Percentiles rank a stretch among this genome's conserved stretches.
Conservation (phyloP, 306 rosid genomes). For the Cucurbita moschata region DNA sequence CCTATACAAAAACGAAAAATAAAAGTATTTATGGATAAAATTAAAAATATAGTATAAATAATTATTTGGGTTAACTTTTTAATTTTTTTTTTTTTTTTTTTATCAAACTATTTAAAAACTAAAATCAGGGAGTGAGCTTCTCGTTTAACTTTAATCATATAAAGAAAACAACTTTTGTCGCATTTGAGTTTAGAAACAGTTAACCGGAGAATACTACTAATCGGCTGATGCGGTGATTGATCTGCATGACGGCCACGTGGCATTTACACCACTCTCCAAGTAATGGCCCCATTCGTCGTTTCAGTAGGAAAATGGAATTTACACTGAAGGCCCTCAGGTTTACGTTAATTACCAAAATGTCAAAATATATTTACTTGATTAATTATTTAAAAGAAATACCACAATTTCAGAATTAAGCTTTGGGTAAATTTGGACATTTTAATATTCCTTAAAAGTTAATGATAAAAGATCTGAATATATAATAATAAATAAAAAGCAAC, state of each 20-base stretch:
- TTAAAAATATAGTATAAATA: too few species aligned
- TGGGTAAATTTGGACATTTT: too few species aligned
- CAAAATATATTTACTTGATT: background rate
- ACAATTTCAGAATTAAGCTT: background rate
- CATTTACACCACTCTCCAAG: background rate
- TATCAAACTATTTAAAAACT: too few species aligned
- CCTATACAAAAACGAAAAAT: too few species aligned
- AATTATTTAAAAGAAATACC: background rate
- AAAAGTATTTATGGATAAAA: too few species aligned
- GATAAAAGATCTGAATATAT: background rate
- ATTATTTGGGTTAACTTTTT: too few species aligned
- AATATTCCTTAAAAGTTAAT: too few species aligned
- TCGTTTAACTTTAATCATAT: too few species aligned
- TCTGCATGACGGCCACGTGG: background rate
- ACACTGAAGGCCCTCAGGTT: background rate
- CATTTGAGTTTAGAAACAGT: background rate
- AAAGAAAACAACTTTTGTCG: background rate
- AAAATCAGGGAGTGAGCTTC: too few species aligned
- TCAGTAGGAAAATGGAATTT: background rate
- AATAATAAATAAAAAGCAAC: background rate
- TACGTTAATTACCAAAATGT: background rate
- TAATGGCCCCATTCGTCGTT: background rate
- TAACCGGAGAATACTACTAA: background rate
- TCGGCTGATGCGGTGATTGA: background rate
- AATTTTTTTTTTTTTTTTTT: too few species aligned